Evolutionary conservation across 2,329 filamentous ascomycete genomes (phyloP), one percentile per base, ranked within the genome.

Genomic region (Paramyrothecium roridum): DNA sequence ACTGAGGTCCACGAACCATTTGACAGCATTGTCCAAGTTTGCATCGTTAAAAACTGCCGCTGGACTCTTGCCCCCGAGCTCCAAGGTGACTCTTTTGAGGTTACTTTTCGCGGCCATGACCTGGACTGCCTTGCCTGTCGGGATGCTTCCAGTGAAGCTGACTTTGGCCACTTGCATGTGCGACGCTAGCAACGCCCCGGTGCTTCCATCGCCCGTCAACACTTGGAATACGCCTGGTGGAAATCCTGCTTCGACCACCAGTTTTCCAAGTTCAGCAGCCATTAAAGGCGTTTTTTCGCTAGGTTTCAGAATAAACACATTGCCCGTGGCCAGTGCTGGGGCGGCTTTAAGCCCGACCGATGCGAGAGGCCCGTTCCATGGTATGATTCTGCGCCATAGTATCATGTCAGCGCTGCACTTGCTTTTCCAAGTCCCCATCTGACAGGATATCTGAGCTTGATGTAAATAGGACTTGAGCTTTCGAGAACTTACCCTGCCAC

Each of bases 211-310:
- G 2, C 89, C 89, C 52, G 88, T 88, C 37, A 91, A 64, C 54
- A 91, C 79, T 68, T 91, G 91, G 64, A 91, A 75, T 13, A 91
- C 87, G 46, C 88, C 88, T 0, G 87, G 81, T 2, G 88, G 88
- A 66, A 91, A 91, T 0, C 89, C 89, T n/a, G 87, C 87, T 62
- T 90, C 80, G 59, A 84, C 81, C 60, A 90, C 78, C 22, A 91
- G 75, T 40, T 81, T 81, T 3, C 68, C 69, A 3, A 73, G 60
- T 22, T 53, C 57, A 4, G 85, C 68, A 64, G 80, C 79, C 54
- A 74, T 73, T 46, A 84, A 67, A 0, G 81, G 80, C 0, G 79
- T 74, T 63, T 81, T 81, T 63, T 83, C 80, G 19, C 73, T 76
- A 10, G 74, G 73, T 65, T 84, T 83, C 19, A 82, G 56, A 10